Evolutionary conservation across 371 early-diverging fungal species (phyloP), one percentile per base, ranked within the genome.

Genomic region (Saksenaea oblongispora): DNA sequence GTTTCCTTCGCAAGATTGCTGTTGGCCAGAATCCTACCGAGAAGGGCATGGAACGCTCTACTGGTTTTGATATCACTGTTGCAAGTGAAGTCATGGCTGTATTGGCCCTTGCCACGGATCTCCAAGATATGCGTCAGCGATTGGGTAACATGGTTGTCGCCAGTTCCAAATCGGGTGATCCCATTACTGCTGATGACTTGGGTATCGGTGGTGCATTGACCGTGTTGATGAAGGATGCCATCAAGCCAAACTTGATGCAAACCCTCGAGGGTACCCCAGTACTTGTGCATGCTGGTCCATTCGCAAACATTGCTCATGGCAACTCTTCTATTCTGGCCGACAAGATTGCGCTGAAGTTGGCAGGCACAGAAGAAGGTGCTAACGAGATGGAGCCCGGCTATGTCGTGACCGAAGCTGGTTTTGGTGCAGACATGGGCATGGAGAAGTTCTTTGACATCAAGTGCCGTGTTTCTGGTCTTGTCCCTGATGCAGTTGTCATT

Each of bases 371-470:
- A 18, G 79, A 77, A 27, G 80, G 82, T 55, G 73, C 71, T 15
- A 34, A 47, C 17, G 75, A 75, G 10, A 82, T 81, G 42, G 85
- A 88, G 62, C 83, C 90, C 35, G 98, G 98, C 10, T 97, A 91
- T 64, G 97, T 96, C 24, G 89, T 97, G 35, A 98, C 98, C 27
- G 98, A 98, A 79, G 96, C 96, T 18, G 98, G 98, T 5, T 98
- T 98, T 67, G 98, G 98, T 37, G 96, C 97, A n/a, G 98, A 98
- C 78, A 98, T 98, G 78, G 98, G 98, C 54, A 95, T 97, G 94
- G 97, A 97, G 62, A 98, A 97, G 78, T 97, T 98, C 87, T 95
- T 97, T 78, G 90, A 98, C 76, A 97, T 98, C 84, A 98, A 98
- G 76, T 98, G 98, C 77, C 89, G 98, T 51, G 83, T 86, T 9